Conservation (phyloP, 208 protist genomes). For the Naegleria lovaniensis region DNA sequence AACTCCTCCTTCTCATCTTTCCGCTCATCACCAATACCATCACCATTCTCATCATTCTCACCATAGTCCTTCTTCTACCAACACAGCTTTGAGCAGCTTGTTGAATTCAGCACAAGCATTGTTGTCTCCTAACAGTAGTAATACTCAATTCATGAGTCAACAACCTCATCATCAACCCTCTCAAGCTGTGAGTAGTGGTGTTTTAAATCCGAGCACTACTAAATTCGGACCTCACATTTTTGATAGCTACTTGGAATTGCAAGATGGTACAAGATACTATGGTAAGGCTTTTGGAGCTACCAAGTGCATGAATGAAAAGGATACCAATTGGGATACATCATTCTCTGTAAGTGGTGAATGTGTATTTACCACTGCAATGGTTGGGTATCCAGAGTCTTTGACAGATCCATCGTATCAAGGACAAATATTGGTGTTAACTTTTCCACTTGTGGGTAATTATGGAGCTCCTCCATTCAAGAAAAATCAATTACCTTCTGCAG, state of each 20-base stretch:
- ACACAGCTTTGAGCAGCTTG: background rate
- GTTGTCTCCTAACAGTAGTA: background rate
- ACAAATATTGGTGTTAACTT: conserved; percentile 95
- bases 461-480: conserved; percentile 69
- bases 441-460: conserved; percentile 95
- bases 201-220: background rate
- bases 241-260: background rate
- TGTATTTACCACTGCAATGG: conserved; percentile 87
- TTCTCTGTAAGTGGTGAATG: conserved; percentile 71
- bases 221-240: background rate
- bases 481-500: conserved; percentile 32
- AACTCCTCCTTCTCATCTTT: no score
- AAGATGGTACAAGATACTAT: conserved; percentile 6
- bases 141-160: background rate
- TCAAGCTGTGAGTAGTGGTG: background rate
- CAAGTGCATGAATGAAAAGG: background rate
- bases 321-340: background rate
- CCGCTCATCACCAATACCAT: background rate
- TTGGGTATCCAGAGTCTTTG: conserved; percentile 69
- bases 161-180: background rate
- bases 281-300: conserved; percentile 17
- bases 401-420: conserved; percentile 93
- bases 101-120: background rate
- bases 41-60: background rate
- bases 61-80: background rate